phyloP scores from a whole-genome alignment of 176 grass and related monocot genomes.

The Raddia guianensis region DNA sequence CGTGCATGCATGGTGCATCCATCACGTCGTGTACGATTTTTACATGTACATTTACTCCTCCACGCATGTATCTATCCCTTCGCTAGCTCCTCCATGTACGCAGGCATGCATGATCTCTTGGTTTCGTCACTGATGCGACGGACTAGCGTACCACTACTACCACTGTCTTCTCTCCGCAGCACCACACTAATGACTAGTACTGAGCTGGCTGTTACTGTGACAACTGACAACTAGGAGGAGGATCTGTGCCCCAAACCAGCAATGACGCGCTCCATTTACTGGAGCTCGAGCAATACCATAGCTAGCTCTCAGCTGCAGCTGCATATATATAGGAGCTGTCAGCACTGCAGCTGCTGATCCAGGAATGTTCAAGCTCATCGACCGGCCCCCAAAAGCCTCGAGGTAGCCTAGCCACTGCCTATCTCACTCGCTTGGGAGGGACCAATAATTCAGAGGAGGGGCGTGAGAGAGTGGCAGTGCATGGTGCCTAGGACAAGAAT shows the following conservation, averaged over 20 bases:
- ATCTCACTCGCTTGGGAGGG: not conserved
- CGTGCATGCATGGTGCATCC: no score
- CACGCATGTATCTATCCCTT: not conserved
- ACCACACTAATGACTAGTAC: not conserved
- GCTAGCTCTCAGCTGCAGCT: not conserved
- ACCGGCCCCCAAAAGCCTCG: not conserved
- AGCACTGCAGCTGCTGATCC: not conserved
- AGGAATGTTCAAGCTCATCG: conserved; percentile 5
- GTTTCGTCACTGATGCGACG: not conserved
- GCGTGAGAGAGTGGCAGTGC: not conserved
- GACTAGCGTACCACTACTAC: no score
- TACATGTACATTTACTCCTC: conserved; percentile 22
- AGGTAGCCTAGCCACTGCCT: conserved; percentile 19
- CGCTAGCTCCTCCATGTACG: no score
- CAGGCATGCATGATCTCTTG: not conserved
- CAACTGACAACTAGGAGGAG: not conserved
- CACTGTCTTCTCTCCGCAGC: not conserved
- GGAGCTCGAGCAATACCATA: not conserved
- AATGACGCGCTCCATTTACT: not conserved
- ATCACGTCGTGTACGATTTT: not conserved
- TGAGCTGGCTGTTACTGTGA: not conserved
- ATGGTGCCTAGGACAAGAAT: not conserved
- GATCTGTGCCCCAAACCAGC: not conserved
- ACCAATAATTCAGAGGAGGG: conserved; percentile 31
- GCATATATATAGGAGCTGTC: not conserved